Evolutionary conservation across 2,329 filamentous ascomycete species (phyloP).

Genomic region (Penicillium griseofulvum): DNA sequence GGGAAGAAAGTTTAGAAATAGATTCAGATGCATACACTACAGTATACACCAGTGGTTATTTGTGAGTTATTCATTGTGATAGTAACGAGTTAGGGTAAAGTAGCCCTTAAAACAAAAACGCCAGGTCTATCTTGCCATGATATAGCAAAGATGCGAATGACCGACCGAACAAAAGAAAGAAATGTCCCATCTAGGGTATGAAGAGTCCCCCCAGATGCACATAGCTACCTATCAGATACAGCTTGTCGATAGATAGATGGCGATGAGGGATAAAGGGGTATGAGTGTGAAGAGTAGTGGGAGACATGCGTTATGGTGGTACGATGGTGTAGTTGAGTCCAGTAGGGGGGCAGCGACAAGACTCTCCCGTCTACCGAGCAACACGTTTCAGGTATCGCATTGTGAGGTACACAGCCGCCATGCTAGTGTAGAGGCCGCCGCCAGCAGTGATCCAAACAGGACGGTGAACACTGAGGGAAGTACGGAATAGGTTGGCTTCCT

Average conservation of each 20-base stretch:
- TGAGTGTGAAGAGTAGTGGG: not conserved
- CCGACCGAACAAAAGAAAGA: conserved; percentile 18
- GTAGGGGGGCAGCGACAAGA: not conserved
- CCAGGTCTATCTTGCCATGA: conserved; percentile 16
- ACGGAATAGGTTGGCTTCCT: conserved; percentile 27
- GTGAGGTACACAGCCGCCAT: conserved; percentile 33
- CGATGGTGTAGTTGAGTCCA: not conserved
- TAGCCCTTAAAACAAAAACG: conserved; percentile 20
- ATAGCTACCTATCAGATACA: not conserved
- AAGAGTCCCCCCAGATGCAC: conserved; percentile 1
- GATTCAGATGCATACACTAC: too few species aligned
- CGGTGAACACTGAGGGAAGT: conserved; percentile 33
- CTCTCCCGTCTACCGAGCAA: conserved; percentile 13
- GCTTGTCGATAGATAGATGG: not conserved
- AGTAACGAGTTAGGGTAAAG: conserved; percentile 19
- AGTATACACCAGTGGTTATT: not conserved
- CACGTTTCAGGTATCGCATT: conserved; percentile 29
- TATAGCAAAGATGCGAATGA: conserved; percentile 10
- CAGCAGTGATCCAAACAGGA: conserved; percentile 35
- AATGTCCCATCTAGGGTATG: conserved; percentile 1
- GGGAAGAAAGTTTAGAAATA: not conserved
- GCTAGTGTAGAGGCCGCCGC: conserved; percentile 32
- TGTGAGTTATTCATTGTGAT: not conserved
- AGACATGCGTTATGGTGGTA: not conserved
- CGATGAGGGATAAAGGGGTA: not conserved